A percentile compares a stretch with the other conserved stretches of the same genome.
phyloP scores from a whole-genome alignment of 192 early-diverging fungal genomes.

The Podila epicladia region DNA sequence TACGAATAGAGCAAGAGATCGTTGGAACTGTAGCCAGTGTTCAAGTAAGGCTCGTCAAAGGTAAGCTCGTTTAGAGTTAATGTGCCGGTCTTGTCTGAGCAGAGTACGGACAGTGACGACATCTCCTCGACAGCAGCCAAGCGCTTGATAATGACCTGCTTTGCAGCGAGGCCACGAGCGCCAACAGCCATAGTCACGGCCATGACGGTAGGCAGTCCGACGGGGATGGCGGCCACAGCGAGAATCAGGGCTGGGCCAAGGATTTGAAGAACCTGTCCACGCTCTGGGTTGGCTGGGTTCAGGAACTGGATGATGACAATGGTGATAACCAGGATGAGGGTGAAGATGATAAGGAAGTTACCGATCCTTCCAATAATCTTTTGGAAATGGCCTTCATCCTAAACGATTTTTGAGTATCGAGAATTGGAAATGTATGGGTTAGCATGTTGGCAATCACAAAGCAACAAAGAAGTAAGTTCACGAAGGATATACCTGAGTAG shows the following conservation, averaged over 20 bases:
- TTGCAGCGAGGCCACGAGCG: conserved; percentile 73
- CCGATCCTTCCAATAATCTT: conserved; percentile 81
- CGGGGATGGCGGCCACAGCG: conserved; percentile 82
- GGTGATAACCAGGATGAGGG: conserved; percentile 58
- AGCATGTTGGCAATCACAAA: too few species aligned
- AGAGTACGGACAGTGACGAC: conserved; percentile 74
- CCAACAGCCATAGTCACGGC: conserved; percentile 90
- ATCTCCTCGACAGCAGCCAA: conserved; percentile 84
- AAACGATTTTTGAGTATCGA: background rate
- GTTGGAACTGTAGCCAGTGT: conserved; percentile 49
- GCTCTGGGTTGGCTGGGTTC: conserved; percentile 56
- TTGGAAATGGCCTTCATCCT: conserved; percentile 80
- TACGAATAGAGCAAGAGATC: conserved; percentile 75
- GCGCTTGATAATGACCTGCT: conserved; percentile 83
- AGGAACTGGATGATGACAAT: conserved; percentile 60
- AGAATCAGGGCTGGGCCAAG: conserved; percentile 72
- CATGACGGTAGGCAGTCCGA: conserved; percentile 84
- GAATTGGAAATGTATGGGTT: too few species aligned
- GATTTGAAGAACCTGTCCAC: conserved; percentile 63
- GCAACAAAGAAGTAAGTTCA: too few species aligned
- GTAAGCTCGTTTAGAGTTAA: conserved; percentile 80
- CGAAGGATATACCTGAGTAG: conserved; percentile 50
- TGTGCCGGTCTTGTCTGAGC: conserved; percentile 80
- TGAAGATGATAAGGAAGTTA: conserved; percentile 78
- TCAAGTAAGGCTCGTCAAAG: conserved; percentile 76